Base-by-base conservation (phyloP, 768 basidiomycete genomes). In the Rhizopogon vinicolor region DNA sequence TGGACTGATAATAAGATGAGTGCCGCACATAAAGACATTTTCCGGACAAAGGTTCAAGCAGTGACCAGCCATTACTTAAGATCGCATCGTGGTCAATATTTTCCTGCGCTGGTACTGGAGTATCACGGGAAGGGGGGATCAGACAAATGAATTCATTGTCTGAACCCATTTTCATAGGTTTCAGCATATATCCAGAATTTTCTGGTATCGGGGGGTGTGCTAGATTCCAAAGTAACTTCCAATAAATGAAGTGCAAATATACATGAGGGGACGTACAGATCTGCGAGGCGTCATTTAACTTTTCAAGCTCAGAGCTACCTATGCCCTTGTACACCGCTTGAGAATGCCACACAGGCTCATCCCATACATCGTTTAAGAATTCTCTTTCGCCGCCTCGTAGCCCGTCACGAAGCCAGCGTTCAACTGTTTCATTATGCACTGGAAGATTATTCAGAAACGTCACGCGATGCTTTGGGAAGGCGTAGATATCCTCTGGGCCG, bases 381-480 rank as follows among this genome's bases (percentile, higher is more conserved):
- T 93, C 87, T 42, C 67, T 75, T 63, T 89, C 83, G 31, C 91
- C 91, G 44, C 89, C 91, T 44, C 68, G 77, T 33, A 93, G 76
- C 50, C 91, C 91, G 25, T 85, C 72, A 22, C 72, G 70, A 13
- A 92, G 78, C 92, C 92, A 93, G 35, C 77, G 77, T 58, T 86
- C 74, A 3, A 88, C 91, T 1, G 89, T 90, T 46, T 86, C 75
- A 61, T 87, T 85, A 25, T 78, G 69, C 59, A 93, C 72, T 28
- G 91, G 91, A n/a, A 85, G 80, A 55, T 80, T 80, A 65, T 90
- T 89, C 65, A 93, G 81, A 70, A 90, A 93, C 41, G 84, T 73
- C 57, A 93, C 85, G 41, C 82, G 79, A 66, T 83, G 88, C 67
- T 93, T 93, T 60, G 91, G 92, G 66, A 86, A 91, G 0, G 91